phyloP scores from a whole-genome alignment of 306 rosid species.

The Quercus rubra region DNA sequence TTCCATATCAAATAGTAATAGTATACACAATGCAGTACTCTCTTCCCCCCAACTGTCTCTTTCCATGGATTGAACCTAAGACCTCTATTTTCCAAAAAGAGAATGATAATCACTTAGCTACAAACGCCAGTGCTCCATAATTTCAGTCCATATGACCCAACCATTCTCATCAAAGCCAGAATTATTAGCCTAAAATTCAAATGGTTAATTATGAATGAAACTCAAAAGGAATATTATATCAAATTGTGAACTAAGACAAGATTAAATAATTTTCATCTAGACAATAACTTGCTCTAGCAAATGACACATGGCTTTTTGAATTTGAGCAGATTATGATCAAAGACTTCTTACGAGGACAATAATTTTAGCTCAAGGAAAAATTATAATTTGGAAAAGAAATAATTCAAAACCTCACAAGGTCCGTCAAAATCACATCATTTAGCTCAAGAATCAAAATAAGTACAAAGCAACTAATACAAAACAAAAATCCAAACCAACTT shows the following conservation, averaged over 20 bases:
- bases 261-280: no score
- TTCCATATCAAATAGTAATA: no score
- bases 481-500: not conserved
- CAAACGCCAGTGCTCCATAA: not conserved
- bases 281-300: no score
- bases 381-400: not conserved
- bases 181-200: no score
- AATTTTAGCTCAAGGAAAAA: not conserved
- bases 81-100: not conserved
- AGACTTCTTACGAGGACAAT: no score
- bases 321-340: no score
- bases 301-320: no score
- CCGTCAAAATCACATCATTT: not conserved
- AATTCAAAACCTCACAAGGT: not conserved
- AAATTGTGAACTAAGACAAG: no score
- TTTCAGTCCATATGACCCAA: no score
- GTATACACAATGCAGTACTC: not conserved
- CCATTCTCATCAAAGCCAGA: not conserved
- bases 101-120: not conserved
- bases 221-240: no score
- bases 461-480: not conserved
- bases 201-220: no score
- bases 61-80: not conserved
- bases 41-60: no score
- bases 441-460: not conserved